Evolutionary conservation across 805 yeast species (phyloP), one percentile per base, ranked within the genome.

Genomic region (Ogataea minuta): DNA sequence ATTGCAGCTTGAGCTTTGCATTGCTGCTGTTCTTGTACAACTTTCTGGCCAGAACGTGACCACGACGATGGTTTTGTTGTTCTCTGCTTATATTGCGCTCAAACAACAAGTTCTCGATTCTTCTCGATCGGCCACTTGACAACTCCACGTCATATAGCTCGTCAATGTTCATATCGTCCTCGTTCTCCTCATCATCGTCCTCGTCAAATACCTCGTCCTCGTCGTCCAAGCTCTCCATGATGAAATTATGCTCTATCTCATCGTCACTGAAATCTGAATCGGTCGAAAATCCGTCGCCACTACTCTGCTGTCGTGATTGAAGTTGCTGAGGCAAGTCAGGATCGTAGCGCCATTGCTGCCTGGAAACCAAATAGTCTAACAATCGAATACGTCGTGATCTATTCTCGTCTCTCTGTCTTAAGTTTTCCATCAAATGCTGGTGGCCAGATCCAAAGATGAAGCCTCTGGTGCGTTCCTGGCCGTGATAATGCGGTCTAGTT

Each of bases 41-140:
- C 23, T 48, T 46, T 14, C 48, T 40, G 6, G 62, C 57, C 23
- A 45, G 41, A n/a, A 61, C 56, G 3, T 46, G 43, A 1, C 52
- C 50, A 14, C 52, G 46, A 27, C 59, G 51, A 31, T 49, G 59
- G 21, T 52, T 53, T 33, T 52, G 56, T 29, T 53, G 59, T 34
- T 54, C 59, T 6, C 58, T 36, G 12, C 43, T 40, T 19, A 54
- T 23, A 29, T 54, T 53, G 12, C 59, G 42, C 23, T 52, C 56
- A 28, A 54, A 60, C 8, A 61, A 48, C 24, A 61, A 36, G 25
- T 56, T 52, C 23, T 59, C 56, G 23, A 60, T 47, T 28, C 62
- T 44, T 20, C 56, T 40, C n/a, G 63, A 57, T 25, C 63, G 49
- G 4, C 61, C 63, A 33, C 58, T 59, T 7, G 61, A 52, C 4